Base-by-base conservation (phyloP, 768 basidiomycete genomes). In the Amylocystis lapponica region DNA sequence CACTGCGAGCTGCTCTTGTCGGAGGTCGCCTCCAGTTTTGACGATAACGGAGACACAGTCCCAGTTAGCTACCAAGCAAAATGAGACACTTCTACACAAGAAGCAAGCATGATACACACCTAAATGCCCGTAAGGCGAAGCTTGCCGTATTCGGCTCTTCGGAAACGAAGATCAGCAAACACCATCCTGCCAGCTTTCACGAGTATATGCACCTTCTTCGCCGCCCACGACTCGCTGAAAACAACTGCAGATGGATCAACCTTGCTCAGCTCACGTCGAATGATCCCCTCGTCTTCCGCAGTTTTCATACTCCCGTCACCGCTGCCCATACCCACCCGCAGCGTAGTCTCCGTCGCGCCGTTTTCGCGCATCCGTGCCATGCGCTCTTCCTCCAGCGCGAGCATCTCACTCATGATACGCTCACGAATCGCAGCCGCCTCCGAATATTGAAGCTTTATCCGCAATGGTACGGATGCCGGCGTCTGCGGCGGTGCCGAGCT, bases 371-470 rank as follows among this genome's bases (percentile, higher is more conserved):
- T 97, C 16, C 93, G 77, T 47, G 86, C 80, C 83, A 99, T 94
- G 20, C 96, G 78, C 61, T 98, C 92, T 60, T 98, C 94, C 64
- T 99, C 96, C 21, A 99, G 69, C 19, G 91, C 74, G 49, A 97
- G 71, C 96, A 99, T 99, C 71, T 99, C 96, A 53, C 86, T 81
- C 96, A 99, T 99, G 48, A 99, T 99, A 17, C 93, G 76, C 52
- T 92, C 86, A 13, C 91, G 78, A 52, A 99, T 99, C 1, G 86
- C 86, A 1, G 86, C 74, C 4, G 94, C 95, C 61, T 97, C 92
- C 3, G 81, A 70, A 14, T 79, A 72, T 49, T 89, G 84, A 19
- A 99, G 68, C 39, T 78, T 84, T 72, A 84, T 81, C 27, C 89
- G 78, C 45, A 57, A 49, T 8, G 53, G 47, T 9, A 41, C 29